Evolutionary conservation across 1,284 basidiomycete genomes (phyloP).

Genomic region (Austroboletus sp.): DNA sequence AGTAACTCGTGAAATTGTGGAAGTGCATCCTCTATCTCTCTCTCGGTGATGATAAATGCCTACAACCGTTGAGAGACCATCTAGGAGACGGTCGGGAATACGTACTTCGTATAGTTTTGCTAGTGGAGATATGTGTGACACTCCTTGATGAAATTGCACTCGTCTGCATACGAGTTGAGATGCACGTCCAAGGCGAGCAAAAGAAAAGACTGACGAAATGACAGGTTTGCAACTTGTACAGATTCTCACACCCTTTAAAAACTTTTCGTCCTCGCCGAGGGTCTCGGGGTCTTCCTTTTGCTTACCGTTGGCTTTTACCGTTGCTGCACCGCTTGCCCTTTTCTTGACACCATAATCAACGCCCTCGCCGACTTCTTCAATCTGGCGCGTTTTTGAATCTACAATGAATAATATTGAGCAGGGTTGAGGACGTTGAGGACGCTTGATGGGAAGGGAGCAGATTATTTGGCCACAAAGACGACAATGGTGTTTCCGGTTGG

Average conservation of each 20-base stretch:
- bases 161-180: slow-evolving; percentile 42
- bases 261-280: slow-evolving; percentile 63
- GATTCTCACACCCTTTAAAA: slow-evolving; percentile 76
- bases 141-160: slow-evolving; percentile 73
- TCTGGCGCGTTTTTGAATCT: slow-evolving; percentile 64
- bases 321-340: slow-evolving; percentile 28
- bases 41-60: slow-evolving; percentile 70
- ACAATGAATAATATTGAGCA: slow-evolving; percentile 79
- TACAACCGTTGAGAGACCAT: slow-evolving; percentile 25
- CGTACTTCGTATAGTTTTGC: slow-evolving; percentile 64
- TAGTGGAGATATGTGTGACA: slow-evolving; percentile 57
- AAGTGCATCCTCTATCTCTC: slow-evolving; percentile 63
- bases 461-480: slow-evolving; percentile 89
- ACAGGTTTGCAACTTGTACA: slow-evolving; percentile 76
- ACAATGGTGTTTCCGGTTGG: slow-evolving; percentile 95
- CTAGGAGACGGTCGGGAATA: not conserved
- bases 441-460: slow-evolving; percentile 81
- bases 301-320: slow-evolving; percentile 32
- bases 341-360: slow-evolving; percentile 76
- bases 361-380: slow-evolving; percentile 82
- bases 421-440: slow-evolving; percentile 56
- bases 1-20: slow-evolving; percentile 69
- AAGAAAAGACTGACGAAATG: slow-evolving; percentile 54
- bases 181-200: not conserved
- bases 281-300: slow-evolving; percentile 36